Conservation (phyloP, 192 early-diverging fungal genomes). For the Rhizophagus clarus region DNA sequence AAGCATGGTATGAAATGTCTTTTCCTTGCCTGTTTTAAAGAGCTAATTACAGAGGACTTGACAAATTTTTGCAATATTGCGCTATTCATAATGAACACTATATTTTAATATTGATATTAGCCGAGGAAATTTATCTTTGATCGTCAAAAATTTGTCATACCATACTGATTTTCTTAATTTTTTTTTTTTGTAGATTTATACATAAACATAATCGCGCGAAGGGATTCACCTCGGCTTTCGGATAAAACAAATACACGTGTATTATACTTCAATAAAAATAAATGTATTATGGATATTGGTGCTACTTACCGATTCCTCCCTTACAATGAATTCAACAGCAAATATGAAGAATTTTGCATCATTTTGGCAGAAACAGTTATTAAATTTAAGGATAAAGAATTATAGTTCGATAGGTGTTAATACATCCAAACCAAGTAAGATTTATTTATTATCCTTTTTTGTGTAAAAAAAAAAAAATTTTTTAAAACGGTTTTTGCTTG, state of each 20-base stretch:
- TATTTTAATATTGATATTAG: no score
- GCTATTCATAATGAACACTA: neutral
- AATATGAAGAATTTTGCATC: neutral
- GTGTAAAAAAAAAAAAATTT: neutral
- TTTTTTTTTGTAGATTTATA: no score
- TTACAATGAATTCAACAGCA: neutral
- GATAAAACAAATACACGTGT: neutral
- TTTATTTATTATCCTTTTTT: neutral
- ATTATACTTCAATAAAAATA: neutral
- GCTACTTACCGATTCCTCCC: no score
- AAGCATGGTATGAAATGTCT: neutral
- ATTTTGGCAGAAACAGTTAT: neutral
- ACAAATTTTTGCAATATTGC: neutral
- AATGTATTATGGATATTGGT: neutral
- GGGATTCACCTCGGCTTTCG: neutral
- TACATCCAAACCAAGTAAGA: neutral
- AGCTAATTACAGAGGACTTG: neutral
- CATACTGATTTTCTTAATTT: no score
- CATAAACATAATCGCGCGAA: neutral
- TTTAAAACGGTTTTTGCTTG: neutral
- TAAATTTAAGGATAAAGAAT: neutral
- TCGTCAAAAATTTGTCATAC: no score
- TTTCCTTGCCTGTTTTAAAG: neutral
- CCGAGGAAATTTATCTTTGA: no score
- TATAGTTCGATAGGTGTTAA: neutral